Evolutionary conservation across 495 filamentous ascomycete genomes (phyloP).

Genomic region (Viridothelium virens): DNA sequence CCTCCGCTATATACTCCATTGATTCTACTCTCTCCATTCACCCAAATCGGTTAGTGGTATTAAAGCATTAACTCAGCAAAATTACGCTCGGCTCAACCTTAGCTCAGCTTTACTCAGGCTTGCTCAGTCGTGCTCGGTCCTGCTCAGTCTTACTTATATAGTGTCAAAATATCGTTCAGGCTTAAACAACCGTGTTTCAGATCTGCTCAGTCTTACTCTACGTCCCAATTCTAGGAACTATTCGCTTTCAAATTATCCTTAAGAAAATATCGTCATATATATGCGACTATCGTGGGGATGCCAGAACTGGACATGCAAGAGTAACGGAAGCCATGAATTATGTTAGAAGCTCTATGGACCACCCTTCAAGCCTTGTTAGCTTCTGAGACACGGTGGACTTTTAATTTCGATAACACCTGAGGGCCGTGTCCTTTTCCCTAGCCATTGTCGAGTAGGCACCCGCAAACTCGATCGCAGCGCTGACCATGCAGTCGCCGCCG

Average conservation of each 20-base stretch:
- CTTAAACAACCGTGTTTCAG: not conserved
- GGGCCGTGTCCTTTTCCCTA: too few relatives aligned
- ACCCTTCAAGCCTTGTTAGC: not conserved
- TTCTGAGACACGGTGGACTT: too few relatives aligned
- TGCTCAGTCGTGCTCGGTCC: not conserved
- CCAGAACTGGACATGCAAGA: not conserved
- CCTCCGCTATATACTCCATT: too few relatives aligned
- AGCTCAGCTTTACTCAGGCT: not conserved
- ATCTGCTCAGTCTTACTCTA: not conserved
- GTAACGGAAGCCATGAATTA: not conserved
- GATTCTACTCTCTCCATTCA: too few relatives aligned
- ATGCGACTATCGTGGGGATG: not conserved
- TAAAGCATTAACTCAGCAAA: not conserved
- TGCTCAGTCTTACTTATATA: not conserved
- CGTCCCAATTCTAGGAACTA: not conserved
- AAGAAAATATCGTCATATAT: not conserved
- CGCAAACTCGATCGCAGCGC: too few relatives aligned
- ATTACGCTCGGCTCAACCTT: not conserved
- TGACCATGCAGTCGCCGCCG: too few relatives aligned
- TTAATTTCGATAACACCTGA: too few relatives aligned
- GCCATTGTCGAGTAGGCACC: too few relatives aligned
- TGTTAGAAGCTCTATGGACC: not conserved
- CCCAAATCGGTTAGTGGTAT: too few relatives aligned
- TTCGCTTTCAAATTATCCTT: not conserved
- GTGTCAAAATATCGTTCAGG: not conserved